Conservation (phyloP, 331 rosid species). For the Rhamnella rubrinervis region DNA sequence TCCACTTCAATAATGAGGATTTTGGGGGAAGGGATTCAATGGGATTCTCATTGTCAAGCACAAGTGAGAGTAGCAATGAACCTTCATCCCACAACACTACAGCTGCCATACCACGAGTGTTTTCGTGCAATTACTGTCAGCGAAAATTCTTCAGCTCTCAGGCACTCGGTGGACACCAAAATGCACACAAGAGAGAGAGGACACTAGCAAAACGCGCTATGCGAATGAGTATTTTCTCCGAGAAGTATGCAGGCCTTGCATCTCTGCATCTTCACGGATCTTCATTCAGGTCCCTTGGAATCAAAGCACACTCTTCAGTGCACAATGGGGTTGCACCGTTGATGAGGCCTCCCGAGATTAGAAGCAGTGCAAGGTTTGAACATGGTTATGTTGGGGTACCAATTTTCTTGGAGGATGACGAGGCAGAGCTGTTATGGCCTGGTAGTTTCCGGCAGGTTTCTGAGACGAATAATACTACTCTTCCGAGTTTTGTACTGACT, state of each 20-base stretch:
- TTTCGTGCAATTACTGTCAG: constrained; percentile 86
- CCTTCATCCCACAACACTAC: constrained; percentile 43
- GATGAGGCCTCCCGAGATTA: constrained; percentile 50
- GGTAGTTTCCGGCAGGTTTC: constrained; percentile 75
- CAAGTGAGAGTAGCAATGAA: constrained; percentile 82
- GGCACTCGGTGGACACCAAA: constrained; percentile 98
- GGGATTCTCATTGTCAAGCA: constrained; percentile 75
- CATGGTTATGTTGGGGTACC: constrained; percentile 55
- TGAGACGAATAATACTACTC: constrained; percentile 35
- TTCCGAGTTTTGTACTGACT: constrained; percentile 43
- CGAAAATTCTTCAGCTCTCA: constrained; percentile 88
- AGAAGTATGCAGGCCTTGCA: constrained; percentile 59
- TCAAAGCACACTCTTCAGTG: constrained; percentile 76
- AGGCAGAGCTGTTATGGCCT: constrained; percentile 71
- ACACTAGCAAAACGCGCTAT: constrained; percentile 78
- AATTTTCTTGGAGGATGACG: constrained; percentile 66
- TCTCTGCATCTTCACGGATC: constrained; percentile 81
- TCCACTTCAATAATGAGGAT: constrained; percentile 50
- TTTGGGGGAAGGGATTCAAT: constrained; percentile 36
- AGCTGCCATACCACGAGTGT: constrained; percentile 47
- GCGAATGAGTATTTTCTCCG: constrained; percentile 76
- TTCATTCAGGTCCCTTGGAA: constrained; percentile 65
- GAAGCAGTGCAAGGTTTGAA: constrained; percentile 51
- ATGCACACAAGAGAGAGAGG: constrained; percentile 86
- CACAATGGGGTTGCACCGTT: constrained; percentile 55